Evolutionary conservation across 768 basidiomycete species (phyloP).

Genomic region (Suillus luteus): DNA sequence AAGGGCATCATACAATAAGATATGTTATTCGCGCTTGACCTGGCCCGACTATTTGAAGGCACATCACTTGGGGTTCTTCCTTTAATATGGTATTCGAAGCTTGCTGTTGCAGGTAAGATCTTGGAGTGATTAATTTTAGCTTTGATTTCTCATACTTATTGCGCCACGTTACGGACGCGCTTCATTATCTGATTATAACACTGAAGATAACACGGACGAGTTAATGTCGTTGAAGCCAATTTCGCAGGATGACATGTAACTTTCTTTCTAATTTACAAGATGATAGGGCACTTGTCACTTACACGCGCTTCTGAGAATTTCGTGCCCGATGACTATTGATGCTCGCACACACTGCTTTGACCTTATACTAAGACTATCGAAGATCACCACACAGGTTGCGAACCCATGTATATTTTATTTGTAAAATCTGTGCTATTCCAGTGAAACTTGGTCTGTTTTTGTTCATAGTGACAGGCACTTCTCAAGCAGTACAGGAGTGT

Average conservation of each 20-base stretch:
- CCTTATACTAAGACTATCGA: not conserved
- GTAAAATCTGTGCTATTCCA: not conserved
- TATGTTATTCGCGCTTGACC: not conserved
- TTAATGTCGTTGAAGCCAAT: not conserved
- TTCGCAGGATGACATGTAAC: not conserved
- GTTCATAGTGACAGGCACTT: conserved; percentile 9
- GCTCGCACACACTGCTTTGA: not conserved
- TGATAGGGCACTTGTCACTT: not conserved
- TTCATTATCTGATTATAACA: not conserved
- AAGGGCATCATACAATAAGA: not conserved
- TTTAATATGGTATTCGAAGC: not conserved
- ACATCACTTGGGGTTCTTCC: not conserved
- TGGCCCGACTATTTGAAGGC: not conserved
- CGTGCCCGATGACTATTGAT: not conserved
- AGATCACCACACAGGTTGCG: not conserved
- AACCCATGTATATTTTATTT: not conserved
- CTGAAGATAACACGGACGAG: not conserved
- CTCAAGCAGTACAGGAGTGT: conserved; percentile 15
- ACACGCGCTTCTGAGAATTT: not conserved
- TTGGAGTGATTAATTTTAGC: no score
- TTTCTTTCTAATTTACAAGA: no score
- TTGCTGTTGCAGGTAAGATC: not conserved
- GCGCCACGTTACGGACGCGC: not conserved
- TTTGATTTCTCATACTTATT: not conserved
- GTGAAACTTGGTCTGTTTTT: not conserved